Conservation (phyloP, 495 filamentous ascomycete species). For the Hypoxylon lienhwacheense region DNA sequence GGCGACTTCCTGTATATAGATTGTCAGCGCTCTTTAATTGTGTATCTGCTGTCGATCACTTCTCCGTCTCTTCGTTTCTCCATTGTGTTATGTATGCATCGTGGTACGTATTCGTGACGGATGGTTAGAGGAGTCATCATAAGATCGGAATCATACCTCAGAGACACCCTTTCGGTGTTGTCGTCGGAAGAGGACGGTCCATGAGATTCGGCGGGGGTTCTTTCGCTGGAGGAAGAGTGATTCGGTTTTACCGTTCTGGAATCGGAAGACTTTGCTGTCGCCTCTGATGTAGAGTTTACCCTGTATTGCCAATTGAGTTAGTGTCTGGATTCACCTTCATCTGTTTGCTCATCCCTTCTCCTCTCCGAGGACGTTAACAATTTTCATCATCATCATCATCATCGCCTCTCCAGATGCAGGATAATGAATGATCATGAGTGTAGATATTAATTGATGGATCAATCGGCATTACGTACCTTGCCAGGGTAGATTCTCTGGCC, state of each 20-base stretch:
- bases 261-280: slow-evolving; percentile 99
- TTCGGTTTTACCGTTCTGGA: slow-evolving; percentile 99
- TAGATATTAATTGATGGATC: too few species aligned
- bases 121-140: too few species aligned
- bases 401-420: too few species aligned
- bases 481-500: slow-evolving; percentile 98
- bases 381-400: too few species aligned
- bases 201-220: slow-evolving; percentile 98
- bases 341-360: not conserved
- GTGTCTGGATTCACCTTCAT: slow-evolving; percentile 8
- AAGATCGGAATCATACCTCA: slow-evolving; percentile 71
- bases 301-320: slow-evolving; percentile 49
- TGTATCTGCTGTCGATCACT: too few species aligned
- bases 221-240: slow-evolving; percentile 99
- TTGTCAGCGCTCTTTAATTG: slow-evolving; percentile 45
- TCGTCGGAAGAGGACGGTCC: slow-evolving; percentile 96
- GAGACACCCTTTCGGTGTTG: slow-evolving; percentile 99
- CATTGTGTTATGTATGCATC: too few species aligned
- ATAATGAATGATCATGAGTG: too few species aligned
- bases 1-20: slow-evolving; percentile 81
- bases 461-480: slow-evolving; percentile 89
- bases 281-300: slow-evolving; percentile 99
- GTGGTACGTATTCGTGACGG: too few species aligned
- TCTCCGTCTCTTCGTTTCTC: not conserved
- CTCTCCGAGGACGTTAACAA: not conserved